Percentiles rank a stretch among this genome's conserved stretches.
Conservation (phyloP, 2,329 filamentous ascomycete genomes). For the Passalora sequoiae region DNA sequence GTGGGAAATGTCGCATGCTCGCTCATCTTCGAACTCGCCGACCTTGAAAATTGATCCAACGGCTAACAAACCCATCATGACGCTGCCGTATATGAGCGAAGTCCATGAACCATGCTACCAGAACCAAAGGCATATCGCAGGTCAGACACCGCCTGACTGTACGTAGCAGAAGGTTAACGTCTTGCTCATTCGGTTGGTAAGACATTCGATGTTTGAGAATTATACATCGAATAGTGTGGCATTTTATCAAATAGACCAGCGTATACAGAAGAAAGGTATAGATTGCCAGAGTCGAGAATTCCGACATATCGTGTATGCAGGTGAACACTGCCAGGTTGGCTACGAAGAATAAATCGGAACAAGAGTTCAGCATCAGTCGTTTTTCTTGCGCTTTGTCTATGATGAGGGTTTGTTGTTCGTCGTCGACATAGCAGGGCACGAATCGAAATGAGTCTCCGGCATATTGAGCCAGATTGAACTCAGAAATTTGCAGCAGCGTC, state of each 20-base stretch:
- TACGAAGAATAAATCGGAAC: constrained; percentile 58
- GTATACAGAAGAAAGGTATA: constrained; percentile 51
- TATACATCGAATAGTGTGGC: constrained; percentile 60
- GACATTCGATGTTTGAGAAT: constrained; percentile 54
- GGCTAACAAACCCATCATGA: background rate
- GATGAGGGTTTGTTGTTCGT: background rate
- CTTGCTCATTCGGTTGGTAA: constrained; percentile 57
- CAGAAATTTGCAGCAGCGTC: too few relatives aligned
- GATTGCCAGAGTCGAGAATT: constrained; percentile 41
- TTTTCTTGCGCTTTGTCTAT: background rate
- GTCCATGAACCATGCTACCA: too few relatives aligned
- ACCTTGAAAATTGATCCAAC: constrained; percentile 3
- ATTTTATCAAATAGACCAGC: constrained; percentile 64
- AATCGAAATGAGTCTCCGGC: too few relatives aligned
- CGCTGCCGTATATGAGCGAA: constrained; percentile 6
- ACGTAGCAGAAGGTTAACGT: constrained; percentile 58
- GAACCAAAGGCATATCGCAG: constrained; percentile 27
- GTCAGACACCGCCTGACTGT: constrained; percentile 48
- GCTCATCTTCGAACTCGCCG: constrained; percentile 13
- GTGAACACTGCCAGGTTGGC: constrained; percentile 63
- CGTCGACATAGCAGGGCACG: background rate
- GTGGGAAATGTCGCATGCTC: constrained; percentile 28
- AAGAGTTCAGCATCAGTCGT: constrained; percentile 54
- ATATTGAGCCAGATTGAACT: too few relatives aligned
- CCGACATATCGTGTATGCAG: constrained; percentile 50